Base-by-base conservation (phyloP, 2,329 filamentous ascomycete species). In the Paraphoma chrysanthemicola region DNA sequence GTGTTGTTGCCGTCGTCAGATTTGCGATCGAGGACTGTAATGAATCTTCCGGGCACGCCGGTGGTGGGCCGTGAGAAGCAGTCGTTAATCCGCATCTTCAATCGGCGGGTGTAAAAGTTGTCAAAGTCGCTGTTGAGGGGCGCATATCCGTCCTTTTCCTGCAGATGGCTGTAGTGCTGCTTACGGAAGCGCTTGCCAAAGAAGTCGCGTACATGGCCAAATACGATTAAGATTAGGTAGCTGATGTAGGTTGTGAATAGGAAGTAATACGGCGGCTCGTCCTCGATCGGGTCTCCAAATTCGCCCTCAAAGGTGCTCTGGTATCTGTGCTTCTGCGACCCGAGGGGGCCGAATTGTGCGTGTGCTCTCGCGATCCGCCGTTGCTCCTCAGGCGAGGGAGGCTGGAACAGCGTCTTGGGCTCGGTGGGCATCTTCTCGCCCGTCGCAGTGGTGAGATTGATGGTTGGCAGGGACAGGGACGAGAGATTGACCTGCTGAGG, bases 91-190 rank as follows among this genome's bases (percentile, higher is more conserved):
- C 95, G 88, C 82, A 93, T 86, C 83, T 99, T 98, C 73, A 99
- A 79, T 59, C 95, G 86, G 54, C 95, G 88, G 54, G 94, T 92
- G 79, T 99, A 99, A 78, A 99, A 99, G 78, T 94, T 98, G 82
- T 99, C 95, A 74, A 99, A 99, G 78, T 99, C 95, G 70, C 93
- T 96, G 78, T 97, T 98, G 63, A 99, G 84, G 2, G 95, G 93
- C 10, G 94, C 95, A 73, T 97, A 98, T 60, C 95, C 95, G 74
- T 97, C 92, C 64, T 87, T 86, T 38, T 90, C 85, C 74, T 90
- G 90, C 70, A 98, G 82, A 69, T 95, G 90, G 72, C 87, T 88
- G 79, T 98, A 98, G 71, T 92, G 90, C 74, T 91, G 87, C 76
- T 93, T 87, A 74, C 90, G 90, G 80, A 99, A 97, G 60, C 91